A percentile compares a stretch with the other conserved stretches of the same genome.
Conservation (phyloP, 192 early-diverging fungal genomes). For the Linnemannia exigua region DNA sequence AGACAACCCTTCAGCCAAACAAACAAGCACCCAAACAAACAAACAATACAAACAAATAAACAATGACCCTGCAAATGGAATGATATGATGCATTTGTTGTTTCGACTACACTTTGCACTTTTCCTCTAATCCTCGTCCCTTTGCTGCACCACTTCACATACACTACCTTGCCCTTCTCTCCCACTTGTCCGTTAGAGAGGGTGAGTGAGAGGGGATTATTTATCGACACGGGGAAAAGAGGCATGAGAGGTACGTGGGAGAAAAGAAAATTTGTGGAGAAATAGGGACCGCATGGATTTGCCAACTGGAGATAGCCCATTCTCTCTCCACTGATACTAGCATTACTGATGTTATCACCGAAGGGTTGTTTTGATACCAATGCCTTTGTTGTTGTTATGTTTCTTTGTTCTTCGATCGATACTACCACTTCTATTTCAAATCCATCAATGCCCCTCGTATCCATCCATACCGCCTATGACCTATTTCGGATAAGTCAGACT, state of each 20-base stretch:
- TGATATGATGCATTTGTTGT: slow-evolving; percentile 8
- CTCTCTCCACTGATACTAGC: not conserved
- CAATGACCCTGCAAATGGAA: slow-evolving; percentile 1
- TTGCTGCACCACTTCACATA: not conserved
- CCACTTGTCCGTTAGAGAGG: not conserved
- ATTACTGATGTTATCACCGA: slow-evolving; percentile 6
- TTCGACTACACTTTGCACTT: slow-evolving; percentile 1
- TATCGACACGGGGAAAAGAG: not conserved
- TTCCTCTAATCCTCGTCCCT: not conserved
- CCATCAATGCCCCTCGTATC: not conserved
- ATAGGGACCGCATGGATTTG: not conserved
- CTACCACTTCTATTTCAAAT: not conserved
- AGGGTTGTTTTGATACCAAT: not conserved
- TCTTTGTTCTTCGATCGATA: not conserved
- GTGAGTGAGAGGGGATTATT: not conserved
- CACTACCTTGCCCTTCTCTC: not conserved
- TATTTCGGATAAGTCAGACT: slow-evolving; percentile 5
- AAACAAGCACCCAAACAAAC: not conserved
- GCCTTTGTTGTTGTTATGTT: not conserved
- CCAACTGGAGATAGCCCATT: not conserved
- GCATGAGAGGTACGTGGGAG: not conserved
- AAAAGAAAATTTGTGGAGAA: not conserved
- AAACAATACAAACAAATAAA: no score
- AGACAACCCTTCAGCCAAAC: not conserved
- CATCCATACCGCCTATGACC: not conserved